These are phyloP conservation scores for Elsinoe australis DNA, from an alignment of 2,329 filamentous ascomycete genomes.

Conservation along the genomic window DNA sequence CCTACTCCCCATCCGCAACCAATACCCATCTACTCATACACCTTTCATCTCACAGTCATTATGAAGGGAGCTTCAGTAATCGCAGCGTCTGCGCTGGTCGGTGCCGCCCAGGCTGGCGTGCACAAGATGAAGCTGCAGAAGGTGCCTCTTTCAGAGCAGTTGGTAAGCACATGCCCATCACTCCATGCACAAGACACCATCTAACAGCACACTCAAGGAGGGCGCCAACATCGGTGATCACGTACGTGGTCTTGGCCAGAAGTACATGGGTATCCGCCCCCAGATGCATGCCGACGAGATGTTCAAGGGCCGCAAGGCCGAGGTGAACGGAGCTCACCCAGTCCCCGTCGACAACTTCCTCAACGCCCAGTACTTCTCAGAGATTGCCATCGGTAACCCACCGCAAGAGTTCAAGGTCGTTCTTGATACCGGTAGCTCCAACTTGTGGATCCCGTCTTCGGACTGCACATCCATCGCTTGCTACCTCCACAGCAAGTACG, in stretches of 20 bases:
- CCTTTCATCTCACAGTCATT: constrained; percentile 22
- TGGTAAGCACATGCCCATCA: constrained; percentile 53
- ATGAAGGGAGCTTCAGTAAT: constrained; percentile 85
- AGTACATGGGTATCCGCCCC: constrained; percentile 83
- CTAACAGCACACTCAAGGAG: constrained; percentile 58
- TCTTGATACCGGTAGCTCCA: constrained; percentile 96
- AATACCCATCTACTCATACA: background rate
- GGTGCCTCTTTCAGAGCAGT: constrained; percentile 82
- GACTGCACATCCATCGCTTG: constrained; percentile 93
- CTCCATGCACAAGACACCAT: constrained; percentile 9
- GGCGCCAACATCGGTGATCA: constrained; percentile 73
- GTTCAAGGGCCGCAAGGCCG: constrained; percentile 66
- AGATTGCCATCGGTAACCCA: constrained; percentile 86
- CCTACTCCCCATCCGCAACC: constrained; percentile 9
- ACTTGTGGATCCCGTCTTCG: constrained; percentile 92
- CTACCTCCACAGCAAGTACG: constrained; percentile 95
- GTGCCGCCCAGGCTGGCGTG: constrained; percentile 73
- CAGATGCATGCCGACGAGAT: constrained; percentile 63
- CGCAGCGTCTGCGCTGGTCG: constrained; percentile 70
- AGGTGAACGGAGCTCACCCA: constrained; percentile 61
- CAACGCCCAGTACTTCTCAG: constrained; percentile 98
- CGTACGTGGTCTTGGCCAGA: constrained; percentile 77
- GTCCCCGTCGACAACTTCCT: constrained; percentile 95
- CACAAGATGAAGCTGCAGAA: constrained; percentile 99
- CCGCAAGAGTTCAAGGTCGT: constrained; percentile 97